Evolutionary conservation across 805 yeast species (phyloP).

Genomic region (Lachancea lanzarotensis): DNA sequence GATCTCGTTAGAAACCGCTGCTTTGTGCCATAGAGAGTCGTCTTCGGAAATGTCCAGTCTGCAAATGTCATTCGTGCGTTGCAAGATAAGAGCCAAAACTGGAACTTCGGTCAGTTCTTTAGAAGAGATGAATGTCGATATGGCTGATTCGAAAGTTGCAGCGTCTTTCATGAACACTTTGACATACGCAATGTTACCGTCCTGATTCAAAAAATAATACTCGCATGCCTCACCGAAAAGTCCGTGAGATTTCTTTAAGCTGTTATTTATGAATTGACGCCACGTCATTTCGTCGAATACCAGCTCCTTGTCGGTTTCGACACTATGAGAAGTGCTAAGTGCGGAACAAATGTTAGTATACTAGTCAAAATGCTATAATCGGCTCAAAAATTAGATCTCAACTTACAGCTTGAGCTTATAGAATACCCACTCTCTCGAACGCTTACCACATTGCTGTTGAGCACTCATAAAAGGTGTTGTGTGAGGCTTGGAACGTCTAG

Average conservation of each 20-base stretch:
- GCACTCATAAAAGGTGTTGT: background rate
- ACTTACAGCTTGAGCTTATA: slow-evolving; percentile 25
- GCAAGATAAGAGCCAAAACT: slow-evolving; percentile 18
- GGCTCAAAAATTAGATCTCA: background rate
- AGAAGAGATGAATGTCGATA: slow-evolving; percentile 30
- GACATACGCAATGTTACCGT: slow-evolving; percentile 22
- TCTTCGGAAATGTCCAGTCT: slow-evolving; percentile 23
- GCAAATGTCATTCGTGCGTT: slow-evolving; percentile 19
- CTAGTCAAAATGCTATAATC: background rate
- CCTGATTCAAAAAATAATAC: slow-evolving; percentile 25
- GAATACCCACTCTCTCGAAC: slow-evolving; percentile 21
- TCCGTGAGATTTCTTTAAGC: slow-evolving; percentile 36
- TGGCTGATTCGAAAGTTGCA: slow-evolving; percentile 26
- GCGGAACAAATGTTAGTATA: background rate
- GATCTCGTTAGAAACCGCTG: slow-evolving; percentile 16
- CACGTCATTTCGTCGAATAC: slow-evolving; percentile 34
- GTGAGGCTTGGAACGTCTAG: no score
- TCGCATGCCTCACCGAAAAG: slow-evolving; percentile 37
- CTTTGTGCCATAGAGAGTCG: slow-evolving; percentile 25
- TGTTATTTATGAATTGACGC: slow-evolving; percentile 33
- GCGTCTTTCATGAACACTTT: slow-evolving; percentile 28
- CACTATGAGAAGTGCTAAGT: slow-evolving; percentile 21
- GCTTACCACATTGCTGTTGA: background rate
- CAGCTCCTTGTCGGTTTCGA: slow-evolving; percentile 15
- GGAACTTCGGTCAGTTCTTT: slow-evolving; percentile 27